phyloP scores from a whole-genome alignment of 345 rosid genomes.

The Lepidium sativum region DNA sequence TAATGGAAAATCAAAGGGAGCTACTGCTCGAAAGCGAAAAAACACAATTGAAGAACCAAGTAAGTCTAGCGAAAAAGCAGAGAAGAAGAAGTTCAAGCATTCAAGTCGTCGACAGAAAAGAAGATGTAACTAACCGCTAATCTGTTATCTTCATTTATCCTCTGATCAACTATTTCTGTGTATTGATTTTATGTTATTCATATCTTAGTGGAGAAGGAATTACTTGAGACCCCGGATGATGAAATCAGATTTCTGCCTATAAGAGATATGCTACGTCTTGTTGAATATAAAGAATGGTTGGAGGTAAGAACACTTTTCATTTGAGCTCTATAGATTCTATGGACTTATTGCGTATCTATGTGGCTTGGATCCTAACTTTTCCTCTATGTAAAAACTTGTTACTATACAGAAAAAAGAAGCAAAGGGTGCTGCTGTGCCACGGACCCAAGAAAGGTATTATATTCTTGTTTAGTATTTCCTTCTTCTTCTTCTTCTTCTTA shows the following conservation, averaged over 20 bases:
- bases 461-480: too few relatives aligned
- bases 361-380: not conserved
- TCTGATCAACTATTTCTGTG: not conserved
- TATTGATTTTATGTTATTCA: not conserved
- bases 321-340: not conserved
- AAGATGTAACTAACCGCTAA: not conserved
- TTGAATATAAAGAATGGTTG: conserved; percentile 52
- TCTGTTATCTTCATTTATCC: not conserved
- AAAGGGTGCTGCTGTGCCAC: conserved; percentile 24
- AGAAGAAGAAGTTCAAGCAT: conserved; percentile 50
- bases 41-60: not conserved
- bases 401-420: conserved; percentile 55
- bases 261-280: conserved; percentile 63
- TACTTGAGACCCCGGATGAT: conserved; percentile 69
- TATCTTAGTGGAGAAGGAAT: conserved; percentile 42
- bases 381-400: not conserved
- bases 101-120: conserved; percentile 37
- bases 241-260: conserved; percentile 52
- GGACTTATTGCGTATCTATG: not conserved
- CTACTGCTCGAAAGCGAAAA: conserved; percentile 28
- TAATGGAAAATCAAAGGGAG: not conserved
- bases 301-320: conserved; percentile 34
- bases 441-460: conserved; percentile 42
- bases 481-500: too few relatives aligned
- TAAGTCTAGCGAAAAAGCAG: conserved; percentile 21